Conservation (phyloP, 257 asterid genomes). For the Solanum piurae region DNA sequence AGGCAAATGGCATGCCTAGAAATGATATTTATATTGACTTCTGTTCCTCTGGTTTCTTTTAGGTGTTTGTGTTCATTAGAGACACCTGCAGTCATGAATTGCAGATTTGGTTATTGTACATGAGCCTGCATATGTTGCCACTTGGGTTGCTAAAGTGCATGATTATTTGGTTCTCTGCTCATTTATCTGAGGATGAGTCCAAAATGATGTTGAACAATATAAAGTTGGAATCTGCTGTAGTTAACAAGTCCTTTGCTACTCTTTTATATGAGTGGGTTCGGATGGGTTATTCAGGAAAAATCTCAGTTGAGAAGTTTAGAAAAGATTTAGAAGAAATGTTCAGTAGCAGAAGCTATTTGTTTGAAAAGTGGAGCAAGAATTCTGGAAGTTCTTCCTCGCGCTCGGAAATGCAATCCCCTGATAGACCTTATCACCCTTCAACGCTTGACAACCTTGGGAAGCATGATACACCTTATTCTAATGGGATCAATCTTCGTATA, state of each 20-base stretch:
- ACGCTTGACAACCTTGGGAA: background rate
- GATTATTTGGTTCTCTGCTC: conserved; percentile 62
- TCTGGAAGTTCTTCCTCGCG: conserved; percentile 7
- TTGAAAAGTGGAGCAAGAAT: conserved; percentile 28
- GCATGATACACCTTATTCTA: conserved; percentile 19
- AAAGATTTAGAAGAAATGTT: conserved; percentile 43
- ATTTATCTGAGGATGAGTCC: conserved; percentile 47
- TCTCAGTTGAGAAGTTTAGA: conserved; percentile 45
- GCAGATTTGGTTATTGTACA: conserved; percentile 60
- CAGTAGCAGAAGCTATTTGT: conserved; percentile 43
- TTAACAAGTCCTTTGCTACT: conserved; percentile 36
- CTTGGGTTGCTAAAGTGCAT: conserved; percentile 67
- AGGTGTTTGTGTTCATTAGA: conserved; percentile 53
- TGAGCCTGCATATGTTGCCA: conserved; percentile 65
- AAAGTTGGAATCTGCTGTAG: conserved; percentile 28
- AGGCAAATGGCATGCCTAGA: background rate
- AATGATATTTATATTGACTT: conserved; percentile 6
- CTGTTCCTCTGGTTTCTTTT: conserved; percentile 32
- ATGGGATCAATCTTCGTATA: conserved; percentile 28
- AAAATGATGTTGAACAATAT: conserved; percentile 36
- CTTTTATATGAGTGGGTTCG: conserved; percentile 32
- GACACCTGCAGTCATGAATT: conserved; percentile 41
- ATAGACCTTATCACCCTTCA: background rate
- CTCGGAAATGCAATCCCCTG: background rate
- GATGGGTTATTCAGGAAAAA: conserved; percentile 60